Evolutionary conservation across 2,329 filamentous ascomycete genomes (phyloP), one percentile per base, ranked within the genome.

Genomic region (Furcasterigmium furcatum): DNA sequence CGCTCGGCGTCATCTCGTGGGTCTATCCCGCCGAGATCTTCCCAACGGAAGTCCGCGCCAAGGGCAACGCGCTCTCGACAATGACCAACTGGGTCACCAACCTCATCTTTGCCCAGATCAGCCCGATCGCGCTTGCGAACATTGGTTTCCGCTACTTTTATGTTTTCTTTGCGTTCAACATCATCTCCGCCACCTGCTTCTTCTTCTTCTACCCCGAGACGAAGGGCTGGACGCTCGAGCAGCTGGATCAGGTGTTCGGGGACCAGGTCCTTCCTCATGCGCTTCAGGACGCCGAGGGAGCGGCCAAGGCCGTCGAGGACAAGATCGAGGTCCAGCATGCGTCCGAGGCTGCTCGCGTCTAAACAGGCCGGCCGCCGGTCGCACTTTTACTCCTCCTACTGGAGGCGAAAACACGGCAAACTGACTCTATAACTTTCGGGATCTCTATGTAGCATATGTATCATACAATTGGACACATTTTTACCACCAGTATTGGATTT

Each of bases 51-150:
- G 54, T 62, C 29, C 51, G 59, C 19, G 56, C 59, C 5, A 48
- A 58, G 5, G 59, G 58, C 27, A 58, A 59, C 30, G 54, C 58
- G 22, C 52, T 62, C 20, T 58, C 57, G 4, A 60, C 58, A 5
- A 57, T 60, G 19, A 57, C 54, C 20, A 62, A 63, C 47, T 63
- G 60, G 58, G 45, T 49, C n/a, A 50, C 61, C 29, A 63, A 61
- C 47, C 58, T 77, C 4, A 57, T 77, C 18, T 73, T 78, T 46
- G 68, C 70, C 7, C 72, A 77, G 46, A 74, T 74, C 49, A 69
- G 67, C 4, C 74, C 74, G 1, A 62, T 64, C 21, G 73, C 71
- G 1, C 58, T 74, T 4, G 61, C 59, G 0, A 56, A 51, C 2
- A 58, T 76, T 16, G 68, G 66, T 1, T 77, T 75, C 50, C 57